Base-by-base conservation (phyloP, 1,139 yeast species). In the Saccharomyces pastorianus region DNA sequence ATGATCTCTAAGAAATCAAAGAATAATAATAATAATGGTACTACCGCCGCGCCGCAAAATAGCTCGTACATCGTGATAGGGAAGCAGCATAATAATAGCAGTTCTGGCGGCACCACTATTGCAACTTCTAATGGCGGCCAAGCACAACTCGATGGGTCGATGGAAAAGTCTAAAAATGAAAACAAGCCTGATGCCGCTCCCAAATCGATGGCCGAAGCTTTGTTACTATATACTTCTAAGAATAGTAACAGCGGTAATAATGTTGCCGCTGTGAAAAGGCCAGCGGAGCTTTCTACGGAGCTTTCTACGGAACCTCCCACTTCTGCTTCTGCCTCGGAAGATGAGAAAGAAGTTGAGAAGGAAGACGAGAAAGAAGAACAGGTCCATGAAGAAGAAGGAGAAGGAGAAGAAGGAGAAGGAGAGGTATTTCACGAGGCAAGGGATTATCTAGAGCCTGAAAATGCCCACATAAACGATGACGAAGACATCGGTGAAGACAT, bases 371-470 rank as follows among this genome's bases (percentile, higher is more conserved):
- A 27, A 52, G 46, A 8, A 57, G 52, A 20, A 4, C 3, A 20
- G 23, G 23, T 3, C 23, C 23, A 20, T 20, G 23, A 20, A 20
- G 23, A 20, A 20, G 23, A 20, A 20, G 23, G 20, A 55, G 49
- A 5, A 50, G 27, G 51, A 25, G 53, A 52, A 3, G 49, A 20
- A 27, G 46, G 44, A 2, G 54, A 53, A 46, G 54, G 44, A 28
- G 67, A 69, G 49, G 70, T 64, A 31, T 65, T 66, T 27, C 71
- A 66, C 46, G 71, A 64, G 29, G 71, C 69, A 17, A 65, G 63
- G 27, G 70, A 64, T n/a, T 64, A 57, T 25, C 57, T 55, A 8
- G 64, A 58, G 11, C 44, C 44, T 38, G n/a, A 11, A 38, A 49
- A 50, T 3, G 61, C 53, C 8, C n/a, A n/a, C n/a, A n/a, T n/a